Evolutionary conservation across 2,329 filamentous ascomycete genomes (phyloP).

Genomic region (Aschersonia sp.): DNA sequence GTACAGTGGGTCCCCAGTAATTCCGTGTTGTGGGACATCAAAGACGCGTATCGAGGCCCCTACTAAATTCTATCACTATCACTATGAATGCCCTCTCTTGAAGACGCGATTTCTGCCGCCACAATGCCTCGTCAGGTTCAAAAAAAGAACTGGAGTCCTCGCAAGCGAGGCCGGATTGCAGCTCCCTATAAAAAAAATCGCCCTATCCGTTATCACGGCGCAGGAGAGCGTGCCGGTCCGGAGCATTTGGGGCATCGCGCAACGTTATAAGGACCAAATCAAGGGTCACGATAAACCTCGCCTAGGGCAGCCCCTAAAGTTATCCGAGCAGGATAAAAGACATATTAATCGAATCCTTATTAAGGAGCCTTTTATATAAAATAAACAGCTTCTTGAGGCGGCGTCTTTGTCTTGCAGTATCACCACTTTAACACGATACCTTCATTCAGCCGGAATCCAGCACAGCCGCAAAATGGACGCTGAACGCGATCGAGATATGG

Average conservation of each 20-base stretch:
- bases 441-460: constrained; percentile 3
- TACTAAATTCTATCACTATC: no score
- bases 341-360: constrained; percentile 3
- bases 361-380: constrained; percentile 3
- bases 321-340: constrained; percentile 2
- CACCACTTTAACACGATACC: constrained; percentile 3
- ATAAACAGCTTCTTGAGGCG: not conserved
- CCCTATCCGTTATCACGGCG: not conserved
- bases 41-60: no score
- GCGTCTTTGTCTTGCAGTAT: constrained; percentile 1
- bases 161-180: not conserved
- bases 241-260: not conserved
- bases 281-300: not conserved
- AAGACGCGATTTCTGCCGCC: not conserved
- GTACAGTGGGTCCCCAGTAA: no score
- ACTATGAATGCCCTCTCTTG: not conserved
- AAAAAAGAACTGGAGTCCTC: not conserved
- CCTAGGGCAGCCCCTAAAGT: not conserved
- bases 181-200: not conserved
- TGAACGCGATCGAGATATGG: no score
- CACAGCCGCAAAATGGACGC: not conserved
- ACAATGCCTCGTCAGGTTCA: not conserved
- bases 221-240: not conserved
- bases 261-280: not conserved
- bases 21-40: no score